phyloP scores from a whole-genome alignment of 169 alveolate species.

The Eimeria praecox region DNA sequence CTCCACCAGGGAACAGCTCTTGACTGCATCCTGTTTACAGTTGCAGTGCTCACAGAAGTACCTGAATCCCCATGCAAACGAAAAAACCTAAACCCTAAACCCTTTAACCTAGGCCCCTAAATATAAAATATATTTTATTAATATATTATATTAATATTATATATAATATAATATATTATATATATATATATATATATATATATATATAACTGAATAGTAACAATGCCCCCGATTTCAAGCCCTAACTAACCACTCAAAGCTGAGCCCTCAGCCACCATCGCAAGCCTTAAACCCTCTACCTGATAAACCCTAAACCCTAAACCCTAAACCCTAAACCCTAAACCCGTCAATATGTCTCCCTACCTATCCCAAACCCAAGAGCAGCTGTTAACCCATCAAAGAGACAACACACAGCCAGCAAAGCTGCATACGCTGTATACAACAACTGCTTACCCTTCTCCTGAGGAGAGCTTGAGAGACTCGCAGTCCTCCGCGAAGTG shows the following conservation, averaged over 20 bases:
- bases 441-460: conserved; percentile 64
- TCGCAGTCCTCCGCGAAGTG: conserved; percentile 80
- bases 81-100: background rate
- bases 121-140: too few relatives aligned
- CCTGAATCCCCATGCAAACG: conserved; percentile 36
- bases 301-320: background rate
- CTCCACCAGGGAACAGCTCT: conserved; percentile 74
- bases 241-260: background rate
- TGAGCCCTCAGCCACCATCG: background rate
- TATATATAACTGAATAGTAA: background rate
- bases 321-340: background rate
- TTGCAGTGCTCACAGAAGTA: conserved; percentile 79
- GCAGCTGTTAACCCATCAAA: background rate
- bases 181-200: too few relatives aligned
- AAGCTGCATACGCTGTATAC: background rate
- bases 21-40: conserved; percentile 81
- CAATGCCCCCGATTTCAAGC: background rate
- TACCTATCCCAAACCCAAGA: background rate
- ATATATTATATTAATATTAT: too few relatives aligned
- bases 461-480: conserved; percentile 79
- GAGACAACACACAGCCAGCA: background rate
- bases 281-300: background rate
- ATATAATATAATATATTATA: too few relatives aligned
- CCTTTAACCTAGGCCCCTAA: too few relatives aligned
- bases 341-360: background rate